Evolutionary conservation across 495 filamentous ascomycete species (phyloP).

Genomic region (Hyaloscypha variabilis): DNA sequence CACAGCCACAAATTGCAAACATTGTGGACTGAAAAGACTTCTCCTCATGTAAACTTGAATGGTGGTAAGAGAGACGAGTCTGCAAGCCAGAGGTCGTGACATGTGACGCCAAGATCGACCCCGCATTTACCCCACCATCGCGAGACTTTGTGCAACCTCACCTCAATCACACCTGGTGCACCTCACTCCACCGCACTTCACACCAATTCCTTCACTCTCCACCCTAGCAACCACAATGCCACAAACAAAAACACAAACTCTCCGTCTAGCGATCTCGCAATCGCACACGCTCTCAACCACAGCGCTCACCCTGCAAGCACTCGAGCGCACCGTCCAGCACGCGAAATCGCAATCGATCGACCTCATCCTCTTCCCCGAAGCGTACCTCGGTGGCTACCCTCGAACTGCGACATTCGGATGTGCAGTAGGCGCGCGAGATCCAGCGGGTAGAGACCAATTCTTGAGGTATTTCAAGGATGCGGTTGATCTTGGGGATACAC

Average conservation of each 20-base stretch:
- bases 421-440: constrained; percentile 67
- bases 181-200: too few relatives aligned
- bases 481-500: constrained; percentile 86
- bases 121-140: too few relatives aligned
- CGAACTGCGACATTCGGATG: constrained; percentile 80
- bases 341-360: constrained; percentile 62
- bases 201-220: too few relatives aligned
- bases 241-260: not conserved
- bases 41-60: too few relatives aligned
- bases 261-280: constrained; percentile 80
- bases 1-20: too few relatives aligned
- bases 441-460: constrained; percentile 80
- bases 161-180: too few relatives aligned
- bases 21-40: too few relatives aligned
- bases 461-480: constrained; percentile 76
- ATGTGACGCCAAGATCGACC: too few relatives aligned
- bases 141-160: too few relatives aligned
- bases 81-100: too few relatives aligned
- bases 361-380: constrained; percentile 89
- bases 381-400: constrained; percentile 91
- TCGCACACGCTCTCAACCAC: constrained; percentile 69
- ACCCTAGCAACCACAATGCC: too few relatives aligned
- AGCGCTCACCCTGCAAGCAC: constrained; percentile 63
- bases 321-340: constrained; percentile 54
- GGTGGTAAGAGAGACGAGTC: too few relatives aligned